Conservation (phyloP, 441 rosid genomes). For the Erodium moschatum region DNA sequence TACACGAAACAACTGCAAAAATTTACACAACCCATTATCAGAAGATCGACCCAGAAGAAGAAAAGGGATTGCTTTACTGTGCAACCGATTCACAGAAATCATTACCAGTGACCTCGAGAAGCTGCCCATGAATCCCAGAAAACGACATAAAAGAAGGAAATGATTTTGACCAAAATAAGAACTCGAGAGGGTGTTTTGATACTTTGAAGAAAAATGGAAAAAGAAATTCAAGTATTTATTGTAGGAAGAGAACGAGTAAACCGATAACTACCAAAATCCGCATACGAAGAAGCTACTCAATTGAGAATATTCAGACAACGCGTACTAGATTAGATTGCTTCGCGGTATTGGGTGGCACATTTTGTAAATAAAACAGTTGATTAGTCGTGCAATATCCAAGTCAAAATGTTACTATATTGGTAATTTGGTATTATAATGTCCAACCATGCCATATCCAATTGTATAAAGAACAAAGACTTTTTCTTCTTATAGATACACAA, state of each 20-base stretch:
- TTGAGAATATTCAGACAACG: too few species aligned
- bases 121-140: conserved; percentile 61
- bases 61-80: not conserved
- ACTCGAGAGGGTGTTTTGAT: not conserved
- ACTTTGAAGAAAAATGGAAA: not conserved
- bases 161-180: not conserved
- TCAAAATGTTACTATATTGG: too few species aligned
- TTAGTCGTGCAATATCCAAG: too few species aligned
- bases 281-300: too few species aligned
- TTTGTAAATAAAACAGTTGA: too few species aligned
- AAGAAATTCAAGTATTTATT: not conserved
- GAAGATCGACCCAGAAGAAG: not conserved
- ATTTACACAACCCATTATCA: not conserved
- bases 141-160: conserved; percentile 29
- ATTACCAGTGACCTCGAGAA: conserved; percentile 74
- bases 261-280: too few species aligned
- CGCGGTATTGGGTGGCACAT: too few species aligned
- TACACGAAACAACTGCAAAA: conserved; percentile 64
- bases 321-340: too few species aligned
- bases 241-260: not conserved
- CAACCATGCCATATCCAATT: too few species aligned
- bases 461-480: too few species aligned
- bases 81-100: not conserved
- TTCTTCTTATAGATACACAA: too few species aligned
- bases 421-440: too few species aligned